phyloP scores from a whole-genome alignment of 768 basidiomycete genomes.

The Heimioporus sp. region DNA sequence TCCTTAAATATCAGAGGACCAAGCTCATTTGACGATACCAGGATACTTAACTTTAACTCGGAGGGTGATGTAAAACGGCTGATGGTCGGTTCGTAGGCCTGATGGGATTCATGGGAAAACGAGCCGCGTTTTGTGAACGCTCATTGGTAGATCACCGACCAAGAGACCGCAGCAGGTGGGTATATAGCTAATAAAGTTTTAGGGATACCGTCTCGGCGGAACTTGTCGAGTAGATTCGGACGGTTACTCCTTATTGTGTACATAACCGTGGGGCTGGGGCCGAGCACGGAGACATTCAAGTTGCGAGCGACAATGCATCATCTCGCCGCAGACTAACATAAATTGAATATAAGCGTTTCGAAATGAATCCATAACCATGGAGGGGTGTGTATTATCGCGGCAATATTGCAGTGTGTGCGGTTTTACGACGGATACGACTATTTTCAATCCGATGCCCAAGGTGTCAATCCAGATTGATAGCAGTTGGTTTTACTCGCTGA shows the following conservation, averaged over 20 bases:
- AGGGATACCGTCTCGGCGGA: conserved; percentile 18
- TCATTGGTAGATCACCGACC: conserved; percentile 25
- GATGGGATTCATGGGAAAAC: conserved; percentile 27
- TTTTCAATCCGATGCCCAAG: too few relatives aligned
- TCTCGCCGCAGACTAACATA: background rate
- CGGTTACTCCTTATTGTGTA: conserved; percentile 2
- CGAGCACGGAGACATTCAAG: background rate
- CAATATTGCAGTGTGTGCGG: background rate
- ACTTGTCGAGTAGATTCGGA: background rate
- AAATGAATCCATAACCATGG: conserved; percentile 1
- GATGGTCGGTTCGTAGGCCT: conserved; percentile 27
- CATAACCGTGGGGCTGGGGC: background rate
- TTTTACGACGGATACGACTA: too few relatives aligned
- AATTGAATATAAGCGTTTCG: conserved; percentile 3
- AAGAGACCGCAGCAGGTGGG: conserved; percentile 15
- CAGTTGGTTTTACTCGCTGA: too few relatives aligned
- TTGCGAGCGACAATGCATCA: background rate
- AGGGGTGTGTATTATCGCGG: background rate
- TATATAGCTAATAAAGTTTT: conserved; percentile 30
- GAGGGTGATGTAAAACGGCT: conserved; percentile 34
- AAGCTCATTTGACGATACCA: conserved; percentile 17
- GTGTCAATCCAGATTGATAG: too few relatives aligned
- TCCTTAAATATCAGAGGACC: conserved; percentile 30
- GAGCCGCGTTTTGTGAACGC: conserved; percentile 2
- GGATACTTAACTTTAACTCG: conserved; percentile 29